Evolutionary conservation across 208 protist genomes (phyloP), one percentile per base, ranked within the genome.

Genomic region (Phytomonas francai): DNA sequence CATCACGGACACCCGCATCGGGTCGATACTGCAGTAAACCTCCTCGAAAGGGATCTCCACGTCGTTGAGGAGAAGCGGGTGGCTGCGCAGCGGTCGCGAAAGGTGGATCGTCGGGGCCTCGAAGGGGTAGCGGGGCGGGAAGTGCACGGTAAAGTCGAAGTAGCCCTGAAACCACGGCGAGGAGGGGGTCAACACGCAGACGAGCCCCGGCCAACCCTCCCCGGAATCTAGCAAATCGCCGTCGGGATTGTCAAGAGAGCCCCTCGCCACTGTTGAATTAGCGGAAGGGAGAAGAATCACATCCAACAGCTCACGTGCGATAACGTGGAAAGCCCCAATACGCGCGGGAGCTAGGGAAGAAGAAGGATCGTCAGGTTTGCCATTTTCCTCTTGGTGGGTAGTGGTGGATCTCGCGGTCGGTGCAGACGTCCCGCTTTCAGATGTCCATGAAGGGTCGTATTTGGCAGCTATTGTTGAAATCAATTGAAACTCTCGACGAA

Each of bases 1-100:
- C 84, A 92, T 83, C 59, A 92, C 84, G 2, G 87, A 89, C 27
- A 82, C 72, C 0, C 78, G 79, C 81, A 92, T 87, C 49, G 87
- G 87, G 72, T 89, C 87, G 3, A 85, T 49, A 11, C 65, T 54
- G 62, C 75, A 30, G 72, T 88, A 92, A 25, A 87, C 78, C 5
- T 84, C 71, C 6, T 89, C 84, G 34, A 92, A 87, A 0, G 83
- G 75, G 0, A 82, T 49, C 28, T 34, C 11, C n/a, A 66, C 65
- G 25, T n/a, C 45, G 29, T 63, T 67, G 57, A 32, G 72, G 19
- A 92, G 69, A 30, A 85, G 76, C 4, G 87, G 87, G 65, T 92
- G 87, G 60, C 87, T 92, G 42, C 59, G 72, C 34, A 88, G 67
- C 14, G 75, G 70, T 3, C 32, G 60, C 0, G 71, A 66, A 36